These are phyloP conservation scores for Dryadomyces sulphureus DNA, from an alignment of 2,329 filamentous ascomycete genomes.

Conservation along the genomic window DNA sequence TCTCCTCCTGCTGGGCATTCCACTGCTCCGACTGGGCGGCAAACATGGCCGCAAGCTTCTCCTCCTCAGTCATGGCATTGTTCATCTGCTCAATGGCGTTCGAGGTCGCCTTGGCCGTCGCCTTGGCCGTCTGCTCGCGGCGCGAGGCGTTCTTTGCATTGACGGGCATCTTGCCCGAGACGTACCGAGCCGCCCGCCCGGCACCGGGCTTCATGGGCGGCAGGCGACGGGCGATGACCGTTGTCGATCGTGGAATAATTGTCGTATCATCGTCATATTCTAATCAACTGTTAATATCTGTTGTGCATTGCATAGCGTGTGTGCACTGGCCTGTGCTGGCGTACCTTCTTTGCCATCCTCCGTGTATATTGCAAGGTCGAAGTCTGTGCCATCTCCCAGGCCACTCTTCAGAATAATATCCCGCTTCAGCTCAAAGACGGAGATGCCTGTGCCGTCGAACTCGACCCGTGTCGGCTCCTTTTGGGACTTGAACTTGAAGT, in stretches of 20 bases:
- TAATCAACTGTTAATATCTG: constrained; percentile 20
- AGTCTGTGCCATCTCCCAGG: constrained; percentile 88
- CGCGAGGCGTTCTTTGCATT: constrained; percentile 70
- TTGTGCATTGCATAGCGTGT: background rate
- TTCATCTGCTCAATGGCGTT: constrained; percentile 52
- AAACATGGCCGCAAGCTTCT: constrained; percentile 87
- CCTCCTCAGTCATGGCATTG: constrained; percentile 77
- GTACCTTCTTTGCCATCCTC: constrained; percentile 84
- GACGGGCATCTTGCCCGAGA: constrained; percentile 87
- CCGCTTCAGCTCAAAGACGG: constrained; percentile 95
- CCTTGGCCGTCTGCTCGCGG: constrained; percentile 46
- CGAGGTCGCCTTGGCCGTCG: constrained; percentile 37
- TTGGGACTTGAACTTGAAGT: constrained; percentile 99
- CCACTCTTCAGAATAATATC: constrained; percentile 94
- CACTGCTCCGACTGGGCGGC: constrained; percentile 81
- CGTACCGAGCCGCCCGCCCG: constrained; percentile 84
- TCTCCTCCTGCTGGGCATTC: constrained; percentile 83
- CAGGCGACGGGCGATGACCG: constrained; percentile 75
- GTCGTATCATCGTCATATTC: constrained; percentile 97
- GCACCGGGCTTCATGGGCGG: constrained; percentile 75
- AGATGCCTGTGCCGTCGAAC: constrained; percentile 95
- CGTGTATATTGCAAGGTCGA: constrained; percentile 87
- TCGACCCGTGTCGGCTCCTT: constrained; percentile 89
- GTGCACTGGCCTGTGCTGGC: constrained; percentile 16
- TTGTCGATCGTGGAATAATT: constrained; percentile 91